These are phyloP conservation scores for Fraxinus floribunda DNA, from an alignment of 305 asterid species.

Conservation along the genomic window DNA sequence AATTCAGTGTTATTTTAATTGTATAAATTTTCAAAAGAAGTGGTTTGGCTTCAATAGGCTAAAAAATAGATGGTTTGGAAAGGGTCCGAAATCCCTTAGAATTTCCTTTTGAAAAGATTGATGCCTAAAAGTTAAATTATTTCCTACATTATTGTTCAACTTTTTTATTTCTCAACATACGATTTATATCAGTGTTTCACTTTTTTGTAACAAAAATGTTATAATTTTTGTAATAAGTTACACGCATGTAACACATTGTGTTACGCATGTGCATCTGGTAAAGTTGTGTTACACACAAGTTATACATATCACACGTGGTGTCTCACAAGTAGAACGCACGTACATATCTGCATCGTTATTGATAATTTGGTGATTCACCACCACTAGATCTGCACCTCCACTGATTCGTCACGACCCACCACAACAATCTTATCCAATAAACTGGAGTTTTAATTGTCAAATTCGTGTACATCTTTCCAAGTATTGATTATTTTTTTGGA, in stretches of 20 bases:
- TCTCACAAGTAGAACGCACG: no score
- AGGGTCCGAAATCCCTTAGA: background rate
- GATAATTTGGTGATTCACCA: background rate
- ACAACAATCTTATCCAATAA: no score
- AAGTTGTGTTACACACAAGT: no score
- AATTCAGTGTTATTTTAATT: background rate
- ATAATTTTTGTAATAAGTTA: background rate
- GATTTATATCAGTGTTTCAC: background rate
- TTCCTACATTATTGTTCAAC: background rate
- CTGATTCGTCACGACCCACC: no score
- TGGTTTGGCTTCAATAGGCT: background rate
- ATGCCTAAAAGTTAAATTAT: background rate
- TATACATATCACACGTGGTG: background rate
- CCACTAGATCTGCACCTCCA: no score
- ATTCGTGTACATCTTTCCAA: no score
- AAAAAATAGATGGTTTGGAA: background rate
- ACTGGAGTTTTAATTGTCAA: no score
- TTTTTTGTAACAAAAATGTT: background rate
- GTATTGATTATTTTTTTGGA: no score
- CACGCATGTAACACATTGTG: background rate
- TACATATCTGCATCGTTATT: no score
- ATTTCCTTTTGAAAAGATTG: background rate
- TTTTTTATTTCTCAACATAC: background rate
- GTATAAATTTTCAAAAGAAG: no score
- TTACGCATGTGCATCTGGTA: background rate